phyloP scores from a whole-genome alignment of 2,329 filamentous ascomycete species.

The Thelonectria rubi region DNA sequence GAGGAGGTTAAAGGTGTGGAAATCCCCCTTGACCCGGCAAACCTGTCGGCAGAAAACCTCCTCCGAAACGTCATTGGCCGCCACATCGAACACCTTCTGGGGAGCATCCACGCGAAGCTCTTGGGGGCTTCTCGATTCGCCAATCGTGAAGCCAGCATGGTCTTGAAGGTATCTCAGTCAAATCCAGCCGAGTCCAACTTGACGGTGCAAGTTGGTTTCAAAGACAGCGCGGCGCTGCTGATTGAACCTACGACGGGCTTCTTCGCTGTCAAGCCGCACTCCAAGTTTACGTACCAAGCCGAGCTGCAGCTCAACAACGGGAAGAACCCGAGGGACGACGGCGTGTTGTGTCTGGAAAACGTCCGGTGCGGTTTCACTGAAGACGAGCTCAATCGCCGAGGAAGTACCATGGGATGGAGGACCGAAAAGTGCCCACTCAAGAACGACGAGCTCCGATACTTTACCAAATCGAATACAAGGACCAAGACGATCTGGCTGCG shows the following conservation, averaged over 20 bases:
- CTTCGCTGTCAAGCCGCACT: slow-evolving; percentile 74
- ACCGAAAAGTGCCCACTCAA: slow-evolving; percentile 58
- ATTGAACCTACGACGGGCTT: slow-evolving; percentile 83
- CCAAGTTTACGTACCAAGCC: slow-evolving; percentile 61
- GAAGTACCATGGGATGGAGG: slow-evolving; percentile 72
- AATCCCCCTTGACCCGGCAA: slow-evolving; percentile 72
- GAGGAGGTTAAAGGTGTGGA: slow-evolving; percentile 75
- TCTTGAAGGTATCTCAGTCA: slow-evolving; percentile 63
- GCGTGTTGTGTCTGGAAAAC: slow-evolving; percentile 64
- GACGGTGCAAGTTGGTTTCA: slow-evolving; percentile 73
- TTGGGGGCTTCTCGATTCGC: slow-evolving; percentile 68
- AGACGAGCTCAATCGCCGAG: slow-evolving; percentile 68
- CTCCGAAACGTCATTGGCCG: slow-evolving; percentile 77
- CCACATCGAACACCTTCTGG: slow-evolving; percentile 78
- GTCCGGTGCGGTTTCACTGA: slow-evolving; percentile 70
- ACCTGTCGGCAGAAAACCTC: slow-evolving; percentile 77
- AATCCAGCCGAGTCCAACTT: slow-evolving; percentile 75
- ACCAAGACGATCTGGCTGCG: slow-evolving; percentile 75
- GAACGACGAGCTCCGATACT: slow-evolving; percentile 64
- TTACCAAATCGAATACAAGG: slow-evolving; percentile 70
- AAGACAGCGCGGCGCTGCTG: slow-evolving; percentile 67
- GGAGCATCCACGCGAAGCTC: slow-evolving; percentile 70
- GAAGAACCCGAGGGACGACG: slow-evolving; percentile 66
- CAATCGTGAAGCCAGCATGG: slow-evolving; percentile 65
- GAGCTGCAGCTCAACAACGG: slow-evolving; percentile 73